Evolutionary conservation across 805 yeast species (phyloP).

Genomic region (Cyberlindnera mississippiensis): DNA sequence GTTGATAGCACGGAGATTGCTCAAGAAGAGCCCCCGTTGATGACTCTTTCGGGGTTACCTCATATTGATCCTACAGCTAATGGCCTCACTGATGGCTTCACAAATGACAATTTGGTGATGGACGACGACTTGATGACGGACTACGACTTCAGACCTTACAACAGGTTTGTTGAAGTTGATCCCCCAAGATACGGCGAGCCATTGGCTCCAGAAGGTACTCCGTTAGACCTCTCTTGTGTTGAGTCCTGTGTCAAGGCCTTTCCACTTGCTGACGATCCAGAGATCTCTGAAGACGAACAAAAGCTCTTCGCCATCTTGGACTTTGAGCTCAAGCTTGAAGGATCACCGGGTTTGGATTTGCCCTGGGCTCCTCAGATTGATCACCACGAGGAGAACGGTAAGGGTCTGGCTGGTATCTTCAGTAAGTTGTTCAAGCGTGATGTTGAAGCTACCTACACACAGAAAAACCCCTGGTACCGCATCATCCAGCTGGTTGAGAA

Average conservation of each 20-base stretch:
- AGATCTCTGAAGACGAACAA: constrained; percentile 18
- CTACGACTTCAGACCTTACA: constrained; percentile 15
- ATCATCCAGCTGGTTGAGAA: constrained; percentile 15
- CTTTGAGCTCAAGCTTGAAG: constrained; percentile 19
- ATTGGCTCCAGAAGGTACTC: constrained; percentile 20
- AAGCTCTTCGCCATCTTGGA: constrained; percentile 21
- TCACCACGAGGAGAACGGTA: constrained; percentile 12
- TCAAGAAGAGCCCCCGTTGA: constrained; percentile 1
- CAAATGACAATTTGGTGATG: constrained; percentile 6
- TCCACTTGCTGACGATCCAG: constrained; percentile 13
- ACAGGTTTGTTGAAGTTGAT: constrained; percentile 18
- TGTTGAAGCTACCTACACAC: too few relatives aligned
- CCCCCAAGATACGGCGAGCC: constrained; percentile 20
- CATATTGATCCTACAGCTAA: not conserved
- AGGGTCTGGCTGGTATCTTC: too few relatives aligned
- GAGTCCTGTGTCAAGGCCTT: constrained; percentile 2
- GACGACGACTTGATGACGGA: not conserved
- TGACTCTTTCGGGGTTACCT: constrained; percentile 2
- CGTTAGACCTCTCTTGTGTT: constrained; percentile 23
- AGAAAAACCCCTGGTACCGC: constrained; percentile 19
- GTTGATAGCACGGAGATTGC: constrained; percentile 3
- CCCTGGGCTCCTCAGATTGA: constrained; percentile 14
- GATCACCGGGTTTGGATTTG: constrained; percentile 8
- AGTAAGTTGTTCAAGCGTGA: too few relatives aligned
- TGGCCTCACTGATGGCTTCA: not conserved